Percentiles rank a stretch among this genome's conserved stretches.
These are phyloP conservation scores for Aspergillus vadensis DNA, from an alignment of 2,329 filamentous ascomycete species.

Conservation along the genomic window DNA sequence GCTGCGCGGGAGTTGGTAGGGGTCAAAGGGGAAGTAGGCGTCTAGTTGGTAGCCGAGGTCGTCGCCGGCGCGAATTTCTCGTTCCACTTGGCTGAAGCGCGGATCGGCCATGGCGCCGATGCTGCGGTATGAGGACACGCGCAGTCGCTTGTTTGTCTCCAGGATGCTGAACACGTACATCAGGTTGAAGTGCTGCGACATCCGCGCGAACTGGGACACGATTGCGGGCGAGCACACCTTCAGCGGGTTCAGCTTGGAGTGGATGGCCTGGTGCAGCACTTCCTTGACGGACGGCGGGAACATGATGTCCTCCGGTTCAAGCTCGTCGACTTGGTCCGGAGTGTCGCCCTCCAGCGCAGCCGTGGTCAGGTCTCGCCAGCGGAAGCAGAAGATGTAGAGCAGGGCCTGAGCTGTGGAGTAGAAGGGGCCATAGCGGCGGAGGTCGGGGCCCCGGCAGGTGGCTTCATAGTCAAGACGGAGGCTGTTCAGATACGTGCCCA, in stretches of 20 bases:
- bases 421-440: conserved; percentile 79
- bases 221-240: conserved; percentile 92
- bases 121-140: conserved; percentile 67
- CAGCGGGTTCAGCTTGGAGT: conserved; percentile 87
- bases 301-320: conserved; percentile 67
- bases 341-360: conserved; percentile 58
- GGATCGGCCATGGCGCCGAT: conserved; percentile 40
- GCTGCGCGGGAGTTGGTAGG: conserved; percentile 85
- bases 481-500: conserved; percentile 74
- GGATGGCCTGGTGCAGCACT: conserved; percentile 74
- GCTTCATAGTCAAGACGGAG: conserved; percentile 73
- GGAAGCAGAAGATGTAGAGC: conserved; percentile 95
- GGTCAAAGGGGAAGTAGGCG: conserved; percentile 96
- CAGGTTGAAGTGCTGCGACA: conserved; percentile 81
- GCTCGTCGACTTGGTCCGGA: conserved; percentile 56
- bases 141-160: conserved; percentile 88
- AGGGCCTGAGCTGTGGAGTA: conserved; percentile 87
- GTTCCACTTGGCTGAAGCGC: conserved; percentile 49
- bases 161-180: conserved; percentile 87
- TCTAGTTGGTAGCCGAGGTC: conserved; percentile 85
- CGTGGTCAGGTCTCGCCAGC: conserved; percentile 84
- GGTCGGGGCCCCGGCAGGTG: conserved; percentile 78
- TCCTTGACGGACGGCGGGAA: conserved; percentile 78
- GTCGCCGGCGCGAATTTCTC: conserved; percentile 61
- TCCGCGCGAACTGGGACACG: conserved; percentile 85